Evolutionary conservation across 495 filamentous ascomycete genomes (phyloP), one percentile per base, ranked within the genome.

Genomic region (Aspergillus ostianus): DNA sequence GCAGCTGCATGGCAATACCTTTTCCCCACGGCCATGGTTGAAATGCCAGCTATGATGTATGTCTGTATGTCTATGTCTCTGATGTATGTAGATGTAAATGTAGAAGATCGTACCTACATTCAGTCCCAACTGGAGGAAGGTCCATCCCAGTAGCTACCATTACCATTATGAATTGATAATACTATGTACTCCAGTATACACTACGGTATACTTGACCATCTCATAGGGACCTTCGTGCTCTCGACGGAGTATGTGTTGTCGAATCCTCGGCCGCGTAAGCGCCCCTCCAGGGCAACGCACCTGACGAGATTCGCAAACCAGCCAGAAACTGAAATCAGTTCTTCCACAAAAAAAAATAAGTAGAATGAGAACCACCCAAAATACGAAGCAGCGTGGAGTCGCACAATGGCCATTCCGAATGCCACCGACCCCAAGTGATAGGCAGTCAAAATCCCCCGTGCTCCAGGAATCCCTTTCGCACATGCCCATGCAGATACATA

Each of bases 401-500:
- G 6, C 46, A n/a, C 21, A 32, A 23, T 29, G 15, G 12, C 17
- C 17, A n/a, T 18, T 53, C 23, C 51, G 51, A 53, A 41, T 10
- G 36, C 36, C 30, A 20, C 29, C 30, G 29, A 36, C 13, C 18
- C 44, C 7, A 46, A 15, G 45, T 26, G 32, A 56, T 56, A 47
- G 45, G 41, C 23, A n/a, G 44, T 19, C 44, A 26, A 30, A 47
- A 47, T 48, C 54, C 36, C 36, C 54, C 54, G 36, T 56, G 21
- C 54, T 7, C 21, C 49, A 21, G 32, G 9, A 44, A 19, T 26
- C 18, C 20, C 50, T n/a, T 20, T 45, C 32, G 54, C 54, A 30
- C 41, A 49, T 56, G 54, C 54, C 54, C 54, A 56, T 56, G 54
- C 54, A 56, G 45, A 56, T 15, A 13, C 27, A 18, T 26, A 27